Percentiles rank a stretch among this genome's conserved stretches.
phyloP scores from a whole-genome alignment of 2,329 filamentous ascomycete genomes.

The Trichophyton simii region DNA sequence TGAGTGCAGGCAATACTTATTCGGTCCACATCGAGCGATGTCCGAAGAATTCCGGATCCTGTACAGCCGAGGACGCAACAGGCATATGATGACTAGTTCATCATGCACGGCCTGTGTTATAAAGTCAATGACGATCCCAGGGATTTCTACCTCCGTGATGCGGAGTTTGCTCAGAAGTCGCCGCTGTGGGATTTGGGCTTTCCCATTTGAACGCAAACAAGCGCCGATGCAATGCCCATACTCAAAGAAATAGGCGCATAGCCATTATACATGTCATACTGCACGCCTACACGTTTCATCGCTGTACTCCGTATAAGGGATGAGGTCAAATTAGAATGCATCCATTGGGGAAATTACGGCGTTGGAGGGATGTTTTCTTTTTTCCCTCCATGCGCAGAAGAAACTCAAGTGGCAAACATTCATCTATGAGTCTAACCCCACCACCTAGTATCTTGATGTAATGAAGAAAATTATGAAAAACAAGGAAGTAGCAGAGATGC shows the following conservation, averaged over 20 bases:
- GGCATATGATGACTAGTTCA: no score
- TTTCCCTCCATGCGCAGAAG: neutral
- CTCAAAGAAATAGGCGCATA: no score
- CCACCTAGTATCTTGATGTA: neutral
- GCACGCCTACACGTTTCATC: no score
- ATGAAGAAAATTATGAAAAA: neutral
- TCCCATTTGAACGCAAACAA: neutral
- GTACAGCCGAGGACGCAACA: neutral
- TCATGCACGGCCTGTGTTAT: no score
- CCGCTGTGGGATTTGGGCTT: no score
- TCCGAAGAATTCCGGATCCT: neutral
- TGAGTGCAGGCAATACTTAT: neutral
- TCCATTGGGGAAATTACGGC: neutral
- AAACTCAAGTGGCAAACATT: neutral
- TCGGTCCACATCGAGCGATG: no score
- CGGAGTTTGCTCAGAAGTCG: neutral
- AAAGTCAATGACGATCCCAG: neutral
- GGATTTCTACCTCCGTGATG: neutral
- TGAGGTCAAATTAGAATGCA: neutral
- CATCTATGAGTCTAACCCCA: neutral
- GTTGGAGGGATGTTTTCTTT: neutral
- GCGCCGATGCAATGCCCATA: no score
- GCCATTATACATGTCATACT: no score
- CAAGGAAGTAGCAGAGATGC: neutral
- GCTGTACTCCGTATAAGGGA: neutral